These are phyloP conservation scores for Ceratocystis destructans DNA, from an alignment of 2,329 filamentous ascomycete species.

Conservation along the genomic window DNA sequence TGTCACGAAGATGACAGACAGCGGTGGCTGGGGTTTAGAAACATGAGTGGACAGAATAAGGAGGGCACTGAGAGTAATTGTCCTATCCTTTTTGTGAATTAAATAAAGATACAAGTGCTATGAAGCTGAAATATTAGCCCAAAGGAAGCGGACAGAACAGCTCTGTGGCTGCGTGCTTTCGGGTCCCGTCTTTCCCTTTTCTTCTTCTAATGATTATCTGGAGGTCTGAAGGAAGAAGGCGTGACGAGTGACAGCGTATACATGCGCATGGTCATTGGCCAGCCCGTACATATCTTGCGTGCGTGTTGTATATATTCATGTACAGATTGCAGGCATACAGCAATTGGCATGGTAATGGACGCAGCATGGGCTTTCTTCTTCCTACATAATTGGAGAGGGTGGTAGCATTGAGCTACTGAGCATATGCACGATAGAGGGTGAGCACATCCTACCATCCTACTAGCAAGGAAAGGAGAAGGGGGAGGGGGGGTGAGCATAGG, in stretches of 20 bases:
- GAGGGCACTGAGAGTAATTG: too few relatives aligned
- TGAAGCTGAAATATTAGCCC: too few relatives aligned
- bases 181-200: too few relatives aligned
- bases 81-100: too few relatives aligned
- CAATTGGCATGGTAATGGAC: not conserved
- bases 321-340: not conserved
- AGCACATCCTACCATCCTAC: conserved; percentile 4
- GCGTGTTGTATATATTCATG: not conserved
- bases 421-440: conserved; percentile 6
- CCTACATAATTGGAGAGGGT: not conserved
- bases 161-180: not conserved
- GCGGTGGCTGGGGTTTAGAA: too few relatives aligned
- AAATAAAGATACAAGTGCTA: too few relatives aligned
- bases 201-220: not conserved
- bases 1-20: too few relatives aligned
- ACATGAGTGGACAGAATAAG: too few relatives aligned
- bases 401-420: not conserved
- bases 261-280: not conserved
- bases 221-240: not conserved
- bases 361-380: not conserved
- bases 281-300: too few relatives aligned
- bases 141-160: not conserved
- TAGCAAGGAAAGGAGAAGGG: not conserved
- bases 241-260: conserved; percentile 1
- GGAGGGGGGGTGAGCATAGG: not conserved